A percentile compares a stretch with the other conserved stretches of the same genome.
phyloP scores from a whole-genome alignment of 1,284 basidiomycete genomes.

The Rugosomyces carneus region DNA sequence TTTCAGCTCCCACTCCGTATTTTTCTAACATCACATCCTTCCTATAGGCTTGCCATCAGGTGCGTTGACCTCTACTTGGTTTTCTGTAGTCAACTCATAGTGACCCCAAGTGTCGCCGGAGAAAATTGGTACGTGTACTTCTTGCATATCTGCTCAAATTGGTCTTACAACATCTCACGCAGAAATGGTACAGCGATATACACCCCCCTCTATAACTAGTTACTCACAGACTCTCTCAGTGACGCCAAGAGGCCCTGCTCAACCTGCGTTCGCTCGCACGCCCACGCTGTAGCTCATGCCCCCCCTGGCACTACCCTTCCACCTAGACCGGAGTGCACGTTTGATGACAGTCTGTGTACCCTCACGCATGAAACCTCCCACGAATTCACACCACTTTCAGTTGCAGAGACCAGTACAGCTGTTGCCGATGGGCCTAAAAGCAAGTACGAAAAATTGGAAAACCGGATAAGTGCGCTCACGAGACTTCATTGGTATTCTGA shows the following conservation, averaged over 20 bases:
- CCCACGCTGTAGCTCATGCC: constrained; percentile 53
- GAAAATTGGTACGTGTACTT: constrained; percentile 51
- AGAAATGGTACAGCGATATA: constrained; percentile 57
- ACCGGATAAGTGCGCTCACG: constrained; percentile 53
- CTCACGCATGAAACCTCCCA: not conserved
- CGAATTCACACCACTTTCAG: constrained; percentile 21
- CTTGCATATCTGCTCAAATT: constrained; percentile 1
- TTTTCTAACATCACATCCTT: constrained; percentile 3
- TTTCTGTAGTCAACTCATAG: constrained; percentile 19
- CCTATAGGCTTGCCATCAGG: constrained; percentile 43
- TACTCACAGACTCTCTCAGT: constrained; percentile 29
- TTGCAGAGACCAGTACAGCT: constrained; percentile 30
- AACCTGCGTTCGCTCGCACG: constrained; percentile 62
- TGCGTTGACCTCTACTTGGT: constrained; percentile 24
- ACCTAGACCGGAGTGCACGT: constrained; percentile 57
- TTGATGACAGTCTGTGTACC: constrained; percentile 47
- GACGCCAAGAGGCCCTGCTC: constrained; percentile 68
- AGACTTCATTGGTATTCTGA: constrained; percentile 3
- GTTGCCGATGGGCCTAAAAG: constrained; percentile 46
- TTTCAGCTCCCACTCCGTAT: not conserved
- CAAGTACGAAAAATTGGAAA: constrained; percentile 56
- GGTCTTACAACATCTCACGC: constrained; percentile 11
- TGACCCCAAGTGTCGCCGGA: constrained; percentile 51
- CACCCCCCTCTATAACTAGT: constrained; percentile 5
- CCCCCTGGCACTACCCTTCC: constrained; percentile 46